Conservation (phyloP, 2,329 filamentous ascomycete species). For the Ophiocordyceps sinensis region DNA sequence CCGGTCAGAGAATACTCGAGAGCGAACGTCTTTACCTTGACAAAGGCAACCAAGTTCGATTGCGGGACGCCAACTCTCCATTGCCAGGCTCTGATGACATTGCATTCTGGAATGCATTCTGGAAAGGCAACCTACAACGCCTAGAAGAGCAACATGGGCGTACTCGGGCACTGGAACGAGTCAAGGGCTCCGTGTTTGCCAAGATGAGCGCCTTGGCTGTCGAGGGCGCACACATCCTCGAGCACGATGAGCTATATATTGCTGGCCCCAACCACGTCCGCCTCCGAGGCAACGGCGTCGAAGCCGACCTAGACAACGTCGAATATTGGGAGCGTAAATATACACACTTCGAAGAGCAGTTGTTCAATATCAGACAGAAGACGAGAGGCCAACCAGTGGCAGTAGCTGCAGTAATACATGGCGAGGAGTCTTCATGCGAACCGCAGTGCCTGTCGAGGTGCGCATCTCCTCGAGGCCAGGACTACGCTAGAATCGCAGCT, state of each 20-base stretch:
- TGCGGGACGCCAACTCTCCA: background rate
- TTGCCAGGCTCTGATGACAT: background rate
- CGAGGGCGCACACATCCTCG: background rate
- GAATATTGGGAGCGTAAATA: background rate
- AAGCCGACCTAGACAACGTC: background rate
- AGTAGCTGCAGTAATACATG: no score
- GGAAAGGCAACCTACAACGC: background rate
- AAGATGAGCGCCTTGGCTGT: background rate
- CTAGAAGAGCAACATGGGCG: background rate
- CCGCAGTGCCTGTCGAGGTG: background rate
- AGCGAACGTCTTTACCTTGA: background rate
- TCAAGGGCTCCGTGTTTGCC: background rate
- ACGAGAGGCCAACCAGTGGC: background rate
- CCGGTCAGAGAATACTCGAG: background rate
- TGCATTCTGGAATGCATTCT: background rate
- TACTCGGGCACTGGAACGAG: background rate
- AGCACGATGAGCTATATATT: background rate
- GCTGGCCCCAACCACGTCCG: background rate
- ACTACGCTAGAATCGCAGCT: background rate
- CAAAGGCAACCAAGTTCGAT: background rate
- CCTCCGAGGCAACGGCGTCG: background rate
- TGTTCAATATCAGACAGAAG: background rate
- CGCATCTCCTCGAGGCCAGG: background rate
- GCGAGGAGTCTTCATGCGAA: background rate
- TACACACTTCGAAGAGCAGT: background rate